These are phyloP conservation scores for Paecilomyces sp. DNA, from an alignment of 2,329 filamentous ascomycete species.

Conservation along the genomic window DNA sequence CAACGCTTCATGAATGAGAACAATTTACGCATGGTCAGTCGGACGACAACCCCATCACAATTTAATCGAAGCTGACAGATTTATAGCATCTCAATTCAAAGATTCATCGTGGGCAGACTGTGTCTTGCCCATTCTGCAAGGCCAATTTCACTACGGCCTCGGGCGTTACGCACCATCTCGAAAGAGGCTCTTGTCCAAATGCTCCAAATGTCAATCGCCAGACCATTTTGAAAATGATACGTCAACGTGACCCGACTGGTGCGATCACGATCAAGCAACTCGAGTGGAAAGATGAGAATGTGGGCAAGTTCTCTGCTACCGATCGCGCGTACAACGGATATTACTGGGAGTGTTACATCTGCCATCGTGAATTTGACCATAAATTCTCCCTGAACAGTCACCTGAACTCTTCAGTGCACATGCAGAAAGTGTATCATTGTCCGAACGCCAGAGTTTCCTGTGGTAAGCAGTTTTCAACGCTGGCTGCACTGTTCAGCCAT, in stretches of 20 bases:
- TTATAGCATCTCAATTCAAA: slow-evolving; percentile 50
- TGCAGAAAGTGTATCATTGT: slow-evolving; percentile 41
- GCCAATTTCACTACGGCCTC: slow-evolving; percentile 42
- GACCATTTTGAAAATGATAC: slow-evolving; percentile 40
- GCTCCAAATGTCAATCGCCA: slow-evolving; percentile 43
- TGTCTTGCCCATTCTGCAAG: slow-evolving; percentile 53
- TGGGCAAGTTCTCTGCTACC: slow-evolving; percentile 30
- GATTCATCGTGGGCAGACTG: slow-evolving; percentile 38
- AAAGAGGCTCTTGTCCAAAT: slow-evolving; percentile 45
- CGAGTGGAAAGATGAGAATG: slow-evolving; percentile 33
- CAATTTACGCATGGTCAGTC: slow-evolving; percentile 20
- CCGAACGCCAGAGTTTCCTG: slow-evolving; percentile 30
- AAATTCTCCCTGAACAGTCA: slow-evolving; percentile 43
- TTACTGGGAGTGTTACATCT: slow-evolving; percentile 49
- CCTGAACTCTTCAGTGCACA: slow-evolving; percentile 47
- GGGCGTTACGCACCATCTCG: slow-evolving; percentile 51
- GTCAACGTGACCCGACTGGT: slow-evolving; percentile 40
- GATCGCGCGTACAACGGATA: slow-evolving; percentile 38
- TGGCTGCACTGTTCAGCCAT: slow-evolving; percentile 40
- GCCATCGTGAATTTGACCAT: slow-evolving; percentile 37
- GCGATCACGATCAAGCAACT: slow-evolving; percentile 47
- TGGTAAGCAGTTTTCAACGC: slow-evolving; percentile 26
- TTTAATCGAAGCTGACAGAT: background rate
- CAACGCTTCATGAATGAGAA: slow-evolving; percentile 24
- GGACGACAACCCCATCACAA: background rate